Percentiles rank a stretch among this genome's conserved stretches.
phyloP scores from a whole-genome alignment of 2,329 filamentous ascomycete species.

The Alternaria tenuissima region DNA sequence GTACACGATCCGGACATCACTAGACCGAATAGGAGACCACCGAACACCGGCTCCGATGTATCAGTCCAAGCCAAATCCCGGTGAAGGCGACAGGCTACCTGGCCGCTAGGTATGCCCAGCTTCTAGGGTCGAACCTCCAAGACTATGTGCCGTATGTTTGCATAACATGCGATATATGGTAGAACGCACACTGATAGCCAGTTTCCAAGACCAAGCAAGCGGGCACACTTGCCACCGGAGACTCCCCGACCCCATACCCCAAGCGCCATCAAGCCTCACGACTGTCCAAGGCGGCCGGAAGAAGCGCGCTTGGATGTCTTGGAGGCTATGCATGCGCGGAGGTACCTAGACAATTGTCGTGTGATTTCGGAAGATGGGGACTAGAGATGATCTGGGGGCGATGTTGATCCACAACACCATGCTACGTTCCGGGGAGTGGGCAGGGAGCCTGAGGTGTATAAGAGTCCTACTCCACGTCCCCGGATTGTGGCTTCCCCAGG shows the following conservation, averaged over 20 bases:
- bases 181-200: conserved; percentile 2
- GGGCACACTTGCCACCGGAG: conserved; percentile 20
- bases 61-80: conserved; percentile 5
- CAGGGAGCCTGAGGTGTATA: conserved; percentile 22
- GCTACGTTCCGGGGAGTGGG: neutral
- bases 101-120: conserved; percentile 24
- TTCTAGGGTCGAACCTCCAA: conserved; percentile 16
- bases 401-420: neutral
- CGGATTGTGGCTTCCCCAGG: conserved; percentile 35
- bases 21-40: conserved; percentile 13
- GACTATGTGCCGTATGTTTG: conserved; percentile 18
- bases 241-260: conserved; percentile 15
- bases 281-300: conserved; percentile 33
- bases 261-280: conserved; percentile 21
- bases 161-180: conserved; percentile 12
- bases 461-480: conserved; percentile 28
- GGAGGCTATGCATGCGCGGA: conserved; percentile 29
- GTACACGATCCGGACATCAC: conserved; percentile 2
- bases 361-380: conserved; percentile 24
- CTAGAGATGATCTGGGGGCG: conserved; percentile 9
- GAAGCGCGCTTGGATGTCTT: conserved; percentile 33
- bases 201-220: conserved; percentile 10
- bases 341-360: conserved; percentile 12
- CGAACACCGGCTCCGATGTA: conserved; percentile 3
- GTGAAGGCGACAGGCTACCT: conserved; percentile 1